A percentile compares a stretch with the other conserved stretches of the same genome.
These are phyloP conservation scores for Hypoxylon cercidicola DNA, from an alignment of 495 filamentous ascomycete genomes.

Conservation along the genomic window DNA sequence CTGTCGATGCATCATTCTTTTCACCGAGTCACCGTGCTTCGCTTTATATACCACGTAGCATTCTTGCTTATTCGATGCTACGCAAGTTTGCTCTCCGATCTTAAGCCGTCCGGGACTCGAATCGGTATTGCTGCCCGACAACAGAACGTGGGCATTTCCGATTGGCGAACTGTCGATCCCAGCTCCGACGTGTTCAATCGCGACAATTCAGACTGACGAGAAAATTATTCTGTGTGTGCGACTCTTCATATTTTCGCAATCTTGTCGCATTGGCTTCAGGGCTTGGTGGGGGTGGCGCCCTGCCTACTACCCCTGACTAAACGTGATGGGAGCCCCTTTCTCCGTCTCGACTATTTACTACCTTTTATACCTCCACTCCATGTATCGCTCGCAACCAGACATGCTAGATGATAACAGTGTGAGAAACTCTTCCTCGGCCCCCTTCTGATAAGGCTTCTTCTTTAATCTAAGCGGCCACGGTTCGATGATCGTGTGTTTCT, in stretches of 20 bases:
- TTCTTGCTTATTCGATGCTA: constrained; percentile 9
- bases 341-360: neutral
- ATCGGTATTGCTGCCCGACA: constrained; percentile 31
- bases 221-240: neutral
- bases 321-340: neutral
- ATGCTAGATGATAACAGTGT: constrained; percentile 19
- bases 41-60: neutral
- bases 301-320: neutral
- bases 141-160: constrained; percentile 31
- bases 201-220: neutral
- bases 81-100: constrained; percentile 9
- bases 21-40: neutral
- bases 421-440: constrained; percentile 49
- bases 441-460: constrained; percentile 38
- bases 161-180: constrained; percentile 21
- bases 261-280: too few species aligned
- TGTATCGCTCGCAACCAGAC: constrained; percentile 46
- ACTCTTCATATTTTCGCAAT: too few species aligned
- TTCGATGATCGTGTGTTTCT: constrained; percentile 49
- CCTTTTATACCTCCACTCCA: constrained; percentile 48
- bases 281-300: too few species aligned
- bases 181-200: neutral
- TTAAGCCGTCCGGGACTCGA: constrained; percentile 5
- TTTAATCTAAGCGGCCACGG: constrained; percentile 51
- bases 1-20: neutral